Evolutionary conservation across 768 basidiomycete genomes (phyloP).

Genomic region (Rhodosporidiobolus sp.): DNA sequence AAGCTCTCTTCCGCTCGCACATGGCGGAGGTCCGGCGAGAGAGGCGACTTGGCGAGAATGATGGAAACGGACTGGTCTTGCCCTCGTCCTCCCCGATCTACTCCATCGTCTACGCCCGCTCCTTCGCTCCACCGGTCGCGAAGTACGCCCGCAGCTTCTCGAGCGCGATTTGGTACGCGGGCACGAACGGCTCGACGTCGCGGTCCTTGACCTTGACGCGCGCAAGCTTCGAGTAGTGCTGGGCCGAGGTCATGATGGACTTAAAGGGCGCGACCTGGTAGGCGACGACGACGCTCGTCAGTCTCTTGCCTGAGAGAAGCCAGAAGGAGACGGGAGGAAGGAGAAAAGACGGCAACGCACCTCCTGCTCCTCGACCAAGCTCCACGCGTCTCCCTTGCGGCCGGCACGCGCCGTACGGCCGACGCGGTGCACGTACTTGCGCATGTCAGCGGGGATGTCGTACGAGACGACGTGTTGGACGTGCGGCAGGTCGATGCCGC

Average conservation of each 20-base stretch:
- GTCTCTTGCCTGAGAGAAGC: not conserved
- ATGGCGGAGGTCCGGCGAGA: no score
- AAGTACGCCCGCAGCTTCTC: slow-evolving; percentile 24
- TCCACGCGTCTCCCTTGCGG: slow-evolving; percentile 83
- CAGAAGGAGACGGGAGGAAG: not conserved
- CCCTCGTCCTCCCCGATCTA: no score
- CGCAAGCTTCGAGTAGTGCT: slow-evolving; percentile 67
- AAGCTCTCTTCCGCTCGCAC: no score
- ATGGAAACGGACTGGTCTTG: no score
- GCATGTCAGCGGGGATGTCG: slow-evolving; percentile 93
- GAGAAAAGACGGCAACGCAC: slow-evolving; percentile 52
- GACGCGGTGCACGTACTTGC: slow-evolving; percentile 96
- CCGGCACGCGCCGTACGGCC: slow-evolving; percentile 95
- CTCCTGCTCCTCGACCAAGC: slow-evolving; percentile 81
- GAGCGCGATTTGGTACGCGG: slow-evolving; percentile 59
- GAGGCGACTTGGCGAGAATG: no score
- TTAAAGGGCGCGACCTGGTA: slow-evolving; percentile 90
- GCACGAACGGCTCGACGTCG: slow-evolving; percentile 59
- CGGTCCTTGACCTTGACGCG: slow-evolving; percentile 63
- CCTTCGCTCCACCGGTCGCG: slow-evolving; percentile 2
- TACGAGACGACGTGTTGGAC: slow-evolving; percentile 93
- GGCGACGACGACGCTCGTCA: not conserved
- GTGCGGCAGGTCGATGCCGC: slow-evolving; percentile 90
- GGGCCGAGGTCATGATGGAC: slow-evolving; percentile 67
- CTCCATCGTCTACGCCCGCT: not conserved